Conservation (phyloP, 2,329 filamentous ascomycete genomes). For the Colletotrichum higginsianum region DNA sequence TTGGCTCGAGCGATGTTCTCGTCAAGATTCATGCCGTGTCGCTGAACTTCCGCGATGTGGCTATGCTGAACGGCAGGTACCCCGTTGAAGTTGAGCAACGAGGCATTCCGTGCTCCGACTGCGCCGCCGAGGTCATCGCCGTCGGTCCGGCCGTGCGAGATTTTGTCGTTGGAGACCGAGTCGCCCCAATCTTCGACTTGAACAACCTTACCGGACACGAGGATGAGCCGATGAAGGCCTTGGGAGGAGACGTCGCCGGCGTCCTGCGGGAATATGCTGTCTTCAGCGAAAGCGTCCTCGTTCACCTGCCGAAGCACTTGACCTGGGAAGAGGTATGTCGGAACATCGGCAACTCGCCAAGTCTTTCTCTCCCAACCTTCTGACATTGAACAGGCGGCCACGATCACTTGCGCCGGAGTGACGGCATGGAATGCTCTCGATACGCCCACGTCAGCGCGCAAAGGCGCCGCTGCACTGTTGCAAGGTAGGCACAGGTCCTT, state of each 20-base stretch:
- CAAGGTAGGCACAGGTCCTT: conserved; percentile 6
- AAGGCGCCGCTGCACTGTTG: conserved; percentile 5
- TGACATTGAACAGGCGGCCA: conserved; percentile 37
- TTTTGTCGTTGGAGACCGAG: conserved; percentile 46
- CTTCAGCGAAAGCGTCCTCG: conserved; percentile 42
- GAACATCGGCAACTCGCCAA: background rate
- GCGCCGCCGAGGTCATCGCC: conserved; percentile 46
- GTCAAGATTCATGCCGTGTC: conserved; percentile 44
- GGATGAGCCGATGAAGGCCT: background rate
- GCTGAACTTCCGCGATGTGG: conserved; percentile 46
- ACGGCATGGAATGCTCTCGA: conserved; percentile 46
- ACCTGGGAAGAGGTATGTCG: conserved; percentile 46
- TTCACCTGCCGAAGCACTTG: conserved; percentile 44
- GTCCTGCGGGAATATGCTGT: conserved; percentile 46
- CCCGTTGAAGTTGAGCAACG: conserved; percentile 28
- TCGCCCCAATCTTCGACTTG: conserved; percentile 41
- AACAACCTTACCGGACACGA: conserved; percentile 30
- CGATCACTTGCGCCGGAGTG: conserved; percentile 44
- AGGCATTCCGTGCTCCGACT: conserved; percentile 46
- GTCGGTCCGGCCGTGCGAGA: conserved; percentile 43
- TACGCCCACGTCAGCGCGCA: background rate
- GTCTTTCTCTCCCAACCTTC: background rate
- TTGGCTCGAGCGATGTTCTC: conserved; percentile 39
- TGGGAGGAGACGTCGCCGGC: conserved; percentile 44
- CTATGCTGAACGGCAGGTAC: conserved; percentile 48